Evolutionary conservation across 2,329 filamentous ascomycete species (phyloP), one percentile per base, ranked within the genome.

Genomic region (Boeremia exigua): DNA sequence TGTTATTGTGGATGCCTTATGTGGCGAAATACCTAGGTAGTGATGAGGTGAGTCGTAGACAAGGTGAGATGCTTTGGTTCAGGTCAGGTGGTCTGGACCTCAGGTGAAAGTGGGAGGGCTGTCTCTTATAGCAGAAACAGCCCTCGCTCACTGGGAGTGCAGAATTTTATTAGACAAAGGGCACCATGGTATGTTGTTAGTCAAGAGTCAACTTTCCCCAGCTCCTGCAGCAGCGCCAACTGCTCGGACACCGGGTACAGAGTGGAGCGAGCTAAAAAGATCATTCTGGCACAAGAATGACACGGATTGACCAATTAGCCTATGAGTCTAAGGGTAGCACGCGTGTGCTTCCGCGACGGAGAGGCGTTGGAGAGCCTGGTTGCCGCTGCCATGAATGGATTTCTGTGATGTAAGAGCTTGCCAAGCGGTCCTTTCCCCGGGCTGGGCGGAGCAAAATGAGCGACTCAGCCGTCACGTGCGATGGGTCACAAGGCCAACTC

Each of bases 111-210:
- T 11, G 53, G 53, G 61, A 54, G 25, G 19, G 48, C 53, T 23
- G 46, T 33, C 48, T 70, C 64, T 71, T 74, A 74, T 74, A 74
- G 59, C 61, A 7, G 11, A 46, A 30, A 42, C 39, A 44, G 29
- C 25, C 46, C 32, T 54, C 48, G 34, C 37, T 51, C 47, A 45
- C 47, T 34, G 45, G 60, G 51, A 44, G 30, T 51, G 61, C 65
- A 71, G 66, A 68, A 15, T 50, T 70, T 70, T 66, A 64, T 60
- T 52, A 51, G 48, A 70, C 63, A 70, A 69, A 66, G 48, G 59
- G 58, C 59, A 60, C 62, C 54, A 58, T 67, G 64, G 67, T 68
- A 65, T 59, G 30, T 58, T 65, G 68, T 69, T 73, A 72, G 69
- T 72, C 69, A 68, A 62, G 44, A 56, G 61, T 64, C 58, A 66